Evolutionary conservation across 176 grass and related monocot genomes (phyloP).

Genomic region (Eleusine coracana): DNA sequence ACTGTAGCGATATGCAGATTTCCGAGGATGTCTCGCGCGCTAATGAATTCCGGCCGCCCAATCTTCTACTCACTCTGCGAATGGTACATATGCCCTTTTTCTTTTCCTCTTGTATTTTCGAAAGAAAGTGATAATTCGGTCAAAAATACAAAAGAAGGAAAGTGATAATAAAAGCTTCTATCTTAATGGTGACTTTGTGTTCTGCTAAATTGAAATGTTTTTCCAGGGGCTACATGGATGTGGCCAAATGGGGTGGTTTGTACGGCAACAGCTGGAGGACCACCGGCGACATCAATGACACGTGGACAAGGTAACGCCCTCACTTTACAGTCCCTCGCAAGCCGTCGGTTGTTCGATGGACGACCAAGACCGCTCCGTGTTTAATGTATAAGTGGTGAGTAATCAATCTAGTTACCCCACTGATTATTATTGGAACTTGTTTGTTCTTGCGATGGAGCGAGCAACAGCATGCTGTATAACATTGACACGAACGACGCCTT

Average conservation of each 20-base stretch:
- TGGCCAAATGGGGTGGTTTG: constrained; percentile 56
- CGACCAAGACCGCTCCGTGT: too few relatives aligned
- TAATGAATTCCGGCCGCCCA: constrained; percentile 43
- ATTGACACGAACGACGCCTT: constrained; percentile 59
- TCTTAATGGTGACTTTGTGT: neutral
- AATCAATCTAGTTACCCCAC: neutral
- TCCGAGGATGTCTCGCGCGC: constrained; percentile 45
- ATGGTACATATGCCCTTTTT: constrained; percentile 48
- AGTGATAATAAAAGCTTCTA: neutral
- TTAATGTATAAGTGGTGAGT: too few relatives aligned
- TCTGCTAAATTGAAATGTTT: neutral
- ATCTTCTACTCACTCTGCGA: constrained; percentile 78
- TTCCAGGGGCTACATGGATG: constrained; percentile 53
- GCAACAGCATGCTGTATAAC: constrained; percentile 61
- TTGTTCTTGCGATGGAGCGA: too few relatives aligned
- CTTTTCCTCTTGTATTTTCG: neutral
- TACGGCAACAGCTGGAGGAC: constrained; percentile 83
- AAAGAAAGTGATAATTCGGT: neutral
- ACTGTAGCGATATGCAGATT: constrained; percentile 31
- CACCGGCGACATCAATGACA: constrained; percentile 63
- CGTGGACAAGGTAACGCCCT: constrained; percentile 48
- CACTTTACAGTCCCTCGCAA: neutral
- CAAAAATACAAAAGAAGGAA: neutral
- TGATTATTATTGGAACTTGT: too few relatives aligned
- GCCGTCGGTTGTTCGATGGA: too few relatives aligned